Percentiles rank a stretch among this genome's conserved stretches.
Conservation (phyloP, 2,329 filamentous ascomycete species). For the Aspergillus vadensis region DNA sequence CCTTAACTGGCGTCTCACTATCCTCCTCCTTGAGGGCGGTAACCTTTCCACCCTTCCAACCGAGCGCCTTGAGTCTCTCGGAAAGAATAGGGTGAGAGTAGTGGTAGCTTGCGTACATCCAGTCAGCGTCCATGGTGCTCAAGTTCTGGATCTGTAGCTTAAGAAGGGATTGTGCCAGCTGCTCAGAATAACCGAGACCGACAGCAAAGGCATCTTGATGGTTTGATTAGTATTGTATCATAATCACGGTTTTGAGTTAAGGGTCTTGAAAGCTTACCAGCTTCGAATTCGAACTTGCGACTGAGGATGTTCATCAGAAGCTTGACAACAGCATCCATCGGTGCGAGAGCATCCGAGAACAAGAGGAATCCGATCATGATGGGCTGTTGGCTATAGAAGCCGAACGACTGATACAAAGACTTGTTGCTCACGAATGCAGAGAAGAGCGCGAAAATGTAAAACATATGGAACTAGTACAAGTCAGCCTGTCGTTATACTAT, state of each 20-base stretch:
- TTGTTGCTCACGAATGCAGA: slow-evolving; percentile 96
- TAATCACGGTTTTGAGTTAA: background rate
- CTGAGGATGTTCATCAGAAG: slow-evolving; percentile 95
- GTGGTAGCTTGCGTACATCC: slow-evolving; percentile 97
- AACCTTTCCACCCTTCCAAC: slow-evolving; percentile 69
- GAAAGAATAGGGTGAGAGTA: slow-evolving; percentile 96
- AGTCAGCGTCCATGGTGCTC: slow-evolving; percentile 98
- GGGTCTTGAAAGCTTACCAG: slow-evolving; percentile 55
- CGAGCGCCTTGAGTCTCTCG: slow-evolving; percentile 86
- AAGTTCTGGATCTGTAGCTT: slow-evolving; percentile 98
- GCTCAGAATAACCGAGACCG: slow-evolving; percentile 76
- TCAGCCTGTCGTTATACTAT: slow-evolving; percentile 6
- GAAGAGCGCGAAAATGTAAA: slow-evolving; percentile 96
- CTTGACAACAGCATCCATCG: slow-evolving; percentile 93
- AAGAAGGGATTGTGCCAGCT: slow-evolving; percentile 85
- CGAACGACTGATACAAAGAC: slow-evolving; percentile 87
- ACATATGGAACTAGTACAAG: slow-evolving; percentile 73
- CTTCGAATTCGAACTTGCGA: slow-evolving; percentile 93
- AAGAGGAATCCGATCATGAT: slow-evolving; percentile 97
- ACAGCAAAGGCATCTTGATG: slow-evolving; percentile 75
- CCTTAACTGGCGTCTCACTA: slow-evolving; percentile 64
- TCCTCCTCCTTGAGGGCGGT: slow-evolving; percentile 54
- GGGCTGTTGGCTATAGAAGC: slow-evolving; percentile 78
- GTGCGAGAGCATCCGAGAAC: slow-evolving; percentile 93
- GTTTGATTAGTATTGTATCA: slow-evolving; percentile 25